phyloP scores from a whole-genome alignment of 305 asterid species.

The Plantago rigida region DNA sequence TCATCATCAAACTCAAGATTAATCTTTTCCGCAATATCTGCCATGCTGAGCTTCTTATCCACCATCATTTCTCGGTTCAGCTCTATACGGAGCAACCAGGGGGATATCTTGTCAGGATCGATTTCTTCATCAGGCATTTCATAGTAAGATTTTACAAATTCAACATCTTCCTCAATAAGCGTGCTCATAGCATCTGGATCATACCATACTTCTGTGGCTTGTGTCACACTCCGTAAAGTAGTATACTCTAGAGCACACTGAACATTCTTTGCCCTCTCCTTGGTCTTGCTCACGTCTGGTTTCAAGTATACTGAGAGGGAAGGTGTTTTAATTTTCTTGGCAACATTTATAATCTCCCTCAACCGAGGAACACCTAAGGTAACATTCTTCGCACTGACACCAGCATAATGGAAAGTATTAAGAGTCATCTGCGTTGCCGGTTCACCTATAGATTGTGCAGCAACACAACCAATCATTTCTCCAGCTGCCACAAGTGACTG shows the following conservation, averaged over 20 bases:
- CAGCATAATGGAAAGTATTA: constrained; percentile 95
- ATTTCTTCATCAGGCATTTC: constrained; percentile 98
- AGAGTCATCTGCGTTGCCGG: constrained; percentile 99
- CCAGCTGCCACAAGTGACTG: constrained; percentile 97
- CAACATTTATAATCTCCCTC: constrained; percentile 98
- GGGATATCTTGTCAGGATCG: constrained; percentile 91
- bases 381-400: constrained; percentile 99
- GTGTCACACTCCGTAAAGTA: constrained; percentile 84
- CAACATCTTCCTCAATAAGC: constrained; percentile 81
- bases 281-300: constrained; percentile 64
- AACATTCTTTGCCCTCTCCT: constrained; percentile 88
- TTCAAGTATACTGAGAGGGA: constrained; percentile 86
- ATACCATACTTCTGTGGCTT: constrained; percentile 97
- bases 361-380: constrained; percentile 96
- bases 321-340: constrained; percentile 92
- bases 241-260: constrained; percentile 97
- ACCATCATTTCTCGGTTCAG: constrained; percentile 99
- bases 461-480: constrained; percentile 98
- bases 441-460: constrained; percentile 97
- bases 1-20: constrained; percentile 85
- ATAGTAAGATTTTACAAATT: constrained; percentile 83
- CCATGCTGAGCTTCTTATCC: constrained; percentile 98
- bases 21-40: constrained; percentile 91
- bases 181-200: constrained; percentile 98
- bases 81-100: constrained; percentile 96